Conservation (phyloP, 2,329 filamentous ascomycete genomes). For the Aspergillus sp. region DNA sequence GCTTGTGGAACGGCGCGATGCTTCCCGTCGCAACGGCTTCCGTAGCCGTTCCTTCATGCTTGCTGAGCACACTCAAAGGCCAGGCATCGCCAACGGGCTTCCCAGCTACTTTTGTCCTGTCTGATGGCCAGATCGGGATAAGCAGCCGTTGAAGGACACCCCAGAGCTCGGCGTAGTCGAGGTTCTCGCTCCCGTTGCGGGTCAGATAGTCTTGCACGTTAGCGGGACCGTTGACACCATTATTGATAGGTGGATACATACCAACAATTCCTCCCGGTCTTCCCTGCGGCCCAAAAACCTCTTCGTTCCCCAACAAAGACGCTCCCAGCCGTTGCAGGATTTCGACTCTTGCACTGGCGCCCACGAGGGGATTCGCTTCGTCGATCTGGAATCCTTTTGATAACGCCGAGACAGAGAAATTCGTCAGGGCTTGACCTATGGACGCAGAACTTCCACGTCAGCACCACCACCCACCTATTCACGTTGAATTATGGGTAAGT, state of each 20-base stretch:
- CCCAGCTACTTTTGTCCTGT: constrained; percentile 43
- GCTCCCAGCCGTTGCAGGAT: constrained; percentile 45
- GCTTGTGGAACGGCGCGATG: constrained; percentile 59
- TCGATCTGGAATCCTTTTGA: constrained; percentile 47
- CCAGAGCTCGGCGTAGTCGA: constrained; percentile 47
- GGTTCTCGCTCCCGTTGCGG: constrained; percentile 21
- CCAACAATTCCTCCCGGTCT: constrained; percentile 52
- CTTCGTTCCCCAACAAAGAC: constrained; percentile 39
- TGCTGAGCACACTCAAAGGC: constrained; percentile 37
- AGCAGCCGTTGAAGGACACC: constrained; percentile 44
- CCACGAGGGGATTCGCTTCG: constrained; percentile 46
- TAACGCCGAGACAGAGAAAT: constrained; percentile 36
- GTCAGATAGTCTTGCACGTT: constrained; percentile 41
- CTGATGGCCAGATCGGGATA: constrained; percentile 51
- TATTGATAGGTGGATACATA: constrained; percentile 22
- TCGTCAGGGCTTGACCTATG: constrained; percentile 12
- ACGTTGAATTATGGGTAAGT: too few relatives aligned
- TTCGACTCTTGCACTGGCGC: constrained; percentile 44
- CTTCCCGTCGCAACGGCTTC: neutral
- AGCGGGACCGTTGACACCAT: neutral
- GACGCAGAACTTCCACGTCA: neutral
- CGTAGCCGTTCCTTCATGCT: constrained; percentile 11
- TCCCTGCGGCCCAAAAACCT: constrained; percentile 45
- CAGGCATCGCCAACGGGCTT: constrained; percentile 53
- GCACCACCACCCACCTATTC: neutral